Evolutionary conservation across 2,329 filamentous ascomycete genomes (phyloP), one percentile per base, ranked within the genome.

Genomic region (Hysterium pulicare): DNA sequence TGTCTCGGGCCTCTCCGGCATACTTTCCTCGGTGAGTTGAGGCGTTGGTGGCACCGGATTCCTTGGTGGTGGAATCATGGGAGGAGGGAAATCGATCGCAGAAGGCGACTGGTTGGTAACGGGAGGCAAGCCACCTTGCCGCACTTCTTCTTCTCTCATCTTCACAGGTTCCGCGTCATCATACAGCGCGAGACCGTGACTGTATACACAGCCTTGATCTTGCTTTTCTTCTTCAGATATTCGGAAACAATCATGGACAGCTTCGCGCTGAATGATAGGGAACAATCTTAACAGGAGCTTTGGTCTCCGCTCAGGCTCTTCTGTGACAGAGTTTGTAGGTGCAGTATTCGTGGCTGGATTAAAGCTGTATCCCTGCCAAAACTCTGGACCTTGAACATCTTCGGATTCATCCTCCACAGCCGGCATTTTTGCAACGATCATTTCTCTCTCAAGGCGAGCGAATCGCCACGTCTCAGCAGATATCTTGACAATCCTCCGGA

Each of bases 401-500:
- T 66, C 59, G 20, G 61, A 57, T 38, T 61, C 54, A 16, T 62
- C 60, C 8, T 61, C 50, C 3, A 64, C 38, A 19, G 61, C 53
- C 30, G 74, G 74, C 64, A 79, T 74, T 1, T 63, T 68, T 3
- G 77, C 77, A 9, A 70, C 64, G 37, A 81, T 75, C 49, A 77
- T 70, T 52, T 79, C 76, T 15, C 76, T 70, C 55, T 80, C 77
- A 23, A 81, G 71, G 8, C 77, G 71, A 4, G 76, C 77, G 53
- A 77, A 75, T 16, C 77, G 67, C 77, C 77, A 81, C 6, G 76
- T 79, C 57, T 80, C 75, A 1, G 77, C 76, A 2, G 77, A 77
- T 16, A 77, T 66, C 53, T 80, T 81, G 37, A 80, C 76, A 33
- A 80, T 77, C 43, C 73, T 70, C 30, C 76, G 71, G 5, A 80